Base-by-base conservation (phyloP, 2,329 filamentous ascomycete genomes). In the Sarocladium kiliense region DNA sequence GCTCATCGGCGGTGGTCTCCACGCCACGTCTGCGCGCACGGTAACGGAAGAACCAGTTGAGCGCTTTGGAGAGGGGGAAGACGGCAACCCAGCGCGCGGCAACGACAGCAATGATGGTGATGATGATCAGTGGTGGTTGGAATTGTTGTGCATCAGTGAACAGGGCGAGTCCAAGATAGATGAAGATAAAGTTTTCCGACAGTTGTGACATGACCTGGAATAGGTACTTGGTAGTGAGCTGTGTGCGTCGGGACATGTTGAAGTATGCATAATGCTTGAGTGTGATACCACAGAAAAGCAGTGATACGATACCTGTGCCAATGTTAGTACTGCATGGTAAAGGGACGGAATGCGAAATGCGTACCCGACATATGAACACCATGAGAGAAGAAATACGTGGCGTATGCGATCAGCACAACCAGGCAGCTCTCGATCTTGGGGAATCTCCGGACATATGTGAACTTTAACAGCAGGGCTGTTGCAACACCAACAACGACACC, bases 181-280 rank as follows among this genome's bases (percentile, higher is more conserved):
- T 99, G 76, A 99, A 99, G 71, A 99, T 99, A 69, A 99, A 99
- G 71, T 99, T 99, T 74, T 99, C 94, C 0, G 93, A 96, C 45
- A 99, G 75, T 71, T 99, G 94, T 3, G 94, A 90, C 63, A 95
- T 86, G 59, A 96, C 87, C 69, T 96, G 91, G 75, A 99, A 99
- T 56, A 97, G 81, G 73, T 96, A 99, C 71, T 99, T 99, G 54
- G 94, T 99, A 16, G 94, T 96, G 59, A 99, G 85, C 69, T 99
- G 94, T 1, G 94, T 97, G 59, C 94, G 87, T 50, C 94, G 86
- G 27, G 94, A 99, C 94, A 99, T 99, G 76, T 99, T 99, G 79
- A 97, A 97, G 74, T 99, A 99, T 59, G 94, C 94, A 66, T 99
- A 99, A 69, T 99, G 94, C 73, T 99, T 99, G 60, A 99, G 78